Evolutionary conservation across 78 protist species (phyloP), one percentile per base, ranked within the genome.

Genomic region (Tieghemostelium lacteum): DNA sequence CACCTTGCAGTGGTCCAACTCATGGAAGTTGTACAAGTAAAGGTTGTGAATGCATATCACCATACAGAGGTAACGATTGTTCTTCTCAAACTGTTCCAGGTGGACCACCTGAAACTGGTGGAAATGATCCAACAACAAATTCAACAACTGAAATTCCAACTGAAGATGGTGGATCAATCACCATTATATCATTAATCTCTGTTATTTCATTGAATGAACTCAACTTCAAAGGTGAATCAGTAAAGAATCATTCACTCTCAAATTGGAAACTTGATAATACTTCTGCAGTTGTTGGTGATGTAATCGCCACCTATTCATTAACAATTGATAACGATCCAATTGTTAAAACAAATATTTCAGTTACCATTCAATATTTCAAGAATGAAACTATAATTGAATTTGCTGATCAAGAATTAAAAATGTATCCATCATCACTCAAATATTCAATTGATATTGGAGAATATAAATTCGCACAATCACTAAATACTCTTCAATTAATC

Each of bases 391-490:
- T 12, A 65, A 63, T 76, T 40, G 31, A 42, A 22, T 76, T 76
- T 64, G 71, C 73, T 0, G 42, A 52, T 37, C 87, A 76, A 50
- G n/a, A 5, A 2, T 12, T 63, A 5, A 17, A 42, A 33, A 76
- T 76, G 61, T 45, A 22, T 28, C 87, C 87, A 76, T 61, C 42
- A 24, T 64, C 88, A 5, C 28, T 66, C 29, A 78, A 78, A 67
- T 78, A 78, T 28, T 49, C 76, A 10, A 65, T 78, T 36, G 20
- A 52, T 12, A 10, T 78, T 3, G 5, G 70, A 16, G 57, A 66
- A 6, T 78, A 78, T 12, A 4, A 16, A 14, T 78, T 78, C 40
- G 26, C 50, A 17, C n/a, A 36, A 33, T 29, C 31, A 5, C 14
- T 26, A 6, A 65, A 60, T 28, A 54, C 22, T 40, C 58, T 78